Evolutionary conservation across 2,329 filamentous ascomycete species (phyloP).

Genomic region (Aschersonia sp.): DNA sequence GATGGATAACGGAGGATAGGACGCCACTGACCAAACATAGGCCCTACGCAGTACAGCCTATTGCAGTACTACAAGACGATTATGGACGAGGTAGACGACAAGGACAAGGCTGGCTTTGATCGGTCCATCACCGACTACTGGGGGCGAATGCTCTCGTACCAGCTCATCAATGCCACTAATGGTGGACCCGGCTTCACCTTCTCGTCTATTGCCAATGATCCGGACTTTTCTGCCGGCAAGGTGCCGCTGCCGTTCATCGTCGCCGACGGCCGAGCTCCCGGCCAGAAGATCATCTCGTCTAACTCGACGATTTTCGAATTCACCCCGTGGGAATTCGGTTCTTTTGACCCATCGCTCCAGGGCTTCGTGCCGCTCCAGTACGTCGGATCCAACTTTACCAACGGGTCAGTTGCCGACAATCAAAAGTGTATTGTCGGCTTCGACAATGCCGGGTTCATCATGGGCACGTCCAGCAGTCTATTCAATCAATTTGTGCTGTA

Average conservation of each 20-base stretch:
- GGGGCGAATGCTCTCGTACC: conserved; percentile 74
- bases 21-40: conserved; percentile 4
- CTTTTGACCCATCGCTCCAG: conserved; percentile 42
- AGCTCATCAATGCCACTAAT: conserved; percentile 61
- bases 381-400: conserved; percentile 41
- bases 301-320: conserved; percentile 53
- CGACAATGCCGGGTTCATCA: conserved; percentile 65
- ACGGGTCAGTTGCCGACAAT: conserved; percentile 30
- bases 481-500: conserved; percentile 64
- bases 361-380: conserved; percentile 47
- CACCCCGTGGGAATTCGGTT: conserved; percentile 51
- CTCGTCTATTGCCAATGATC: conserved; percentile 46
- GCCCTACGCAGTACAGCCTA: conserved; percentile 21
- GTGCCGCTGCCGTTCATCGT: conserved; percentile 35
- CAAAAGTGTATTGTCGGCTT: conserved; percentile 45
- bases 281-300: conserved; percentile 25
- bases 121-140: conserved; percentile 78
- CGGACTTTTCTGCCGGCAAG: conserved; percentile 24
- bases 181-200: conserved; percentile 70
- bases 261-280: conserved; percentile 30
- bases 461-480: conserved; percentile 68
- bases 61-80: conserved; percentile 24
- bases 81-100: conserved; percentile 18
- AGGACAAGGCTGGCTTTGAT: conserved; percentile 26
- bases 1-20: too few species aligned